These are phyloP conservation scores for Apostasia shenzhenica DNA, from an alignment of 106 monocot genomes.

Conservation along the genomic window DNA sequence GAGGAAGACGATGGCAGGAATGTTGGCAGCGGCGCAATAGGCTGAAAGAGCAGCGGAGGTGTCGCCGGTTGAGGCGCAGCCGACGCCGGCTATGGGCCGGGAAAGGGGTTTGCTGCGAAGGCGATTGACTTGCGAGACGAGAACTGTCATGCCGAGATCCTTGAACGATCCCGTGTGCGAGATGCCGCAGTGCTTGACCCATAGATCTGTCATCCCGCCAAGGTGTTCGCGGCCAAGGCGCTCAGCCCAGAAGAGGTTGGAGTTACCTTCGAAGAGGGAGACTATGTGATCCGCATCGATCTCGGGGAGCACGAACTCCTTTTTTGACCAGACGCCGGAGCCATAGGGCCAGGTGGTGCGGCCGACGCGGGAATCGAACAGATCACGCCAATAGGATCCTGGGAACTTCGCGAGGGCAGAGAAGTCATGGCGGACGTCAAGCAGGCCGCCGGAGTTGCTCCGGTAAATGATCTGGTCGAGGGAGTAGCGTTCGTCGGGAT, in stretches of 20 bases:
- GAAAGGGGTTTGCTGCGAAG: slow-evolving; percentile 46
- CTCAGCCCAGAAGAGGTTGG: slow-evolving; percentile 98
- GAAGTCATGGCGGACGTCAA: slow-evolving; percentile 84
- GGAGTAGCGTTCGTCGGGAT: slow-evolving; percentile 57
- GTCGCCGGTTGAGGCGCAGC: slow-evolving; percentile 93
- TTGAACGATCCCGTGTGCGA: slow-evolving; percentile 93
- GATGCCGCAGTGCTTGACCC: slow-evolving; percentile 98
- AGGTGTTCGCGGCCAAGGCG: slow-evolving; percentile 77
- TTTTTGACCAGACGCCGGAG: slow-evolving; percentile 97
- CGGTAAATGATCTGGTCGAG: slow-evolving; percentile 94
- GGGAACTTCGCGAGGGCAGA: slow-evolving; percentile 54
- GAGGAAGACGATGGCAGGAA: slow-evolving; percentile 91
- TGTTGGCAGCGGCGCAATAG: slow-evolving; percentile 81
- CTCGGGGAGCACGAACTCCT: slow-evolving; percentile 90
- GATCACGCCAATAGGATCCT: slow-evolving; percentile 67
- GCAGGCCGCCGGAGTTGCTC: slow-evolving; percentile 66
- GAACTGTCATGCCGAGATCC: slow-evolving; percentile 97
- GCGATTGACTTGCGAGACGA: slow-evolving; percentile 90
- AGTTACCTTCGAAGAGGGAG: slow-evolving; percentile 90
- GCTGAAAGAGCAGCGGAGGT: slow-evolving; percentile 92
- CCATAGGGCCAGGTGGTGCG: slow-evolving; percentile 91
- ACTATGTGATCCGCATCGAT: slow-evolving; percentile 86
- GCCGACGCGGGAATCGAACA: slow-evolving; percentile 84
- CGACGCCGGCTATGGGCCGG: slow-evolving; percentile 82
- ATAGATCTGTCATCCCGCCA: slow-evolving; percentile 84